phyloP scores from a whole-genome alignment of 1,284 basidiomycete genomes.

The Trichosporon coremiiforme region DNA sequence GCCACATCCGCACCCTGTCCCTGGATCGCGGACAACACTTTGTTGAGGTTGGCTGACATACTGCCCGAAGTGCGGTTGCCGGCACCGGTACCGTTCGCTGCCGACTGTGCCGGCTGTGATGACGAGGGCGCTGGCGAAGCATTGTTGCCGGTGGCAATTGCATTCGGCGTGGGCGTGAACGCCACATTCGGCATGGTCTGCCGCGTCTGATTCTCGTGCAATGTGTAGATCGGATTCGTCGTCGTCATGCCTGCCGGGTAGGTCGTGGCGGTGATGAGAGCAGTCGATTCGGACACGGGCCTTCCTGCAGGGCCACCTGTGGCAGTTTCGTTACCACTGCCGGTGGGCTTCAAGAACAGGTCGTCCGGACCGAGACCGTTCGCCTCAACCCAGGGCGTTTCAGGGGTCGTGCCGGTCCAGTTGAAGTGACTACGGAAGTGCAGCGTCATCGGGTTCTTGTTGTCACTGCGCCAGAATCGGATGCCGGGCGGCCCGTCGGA shows the following conservation, averaged over 20 bases:
- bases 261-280: neutral
- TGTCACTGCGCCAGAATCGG: conserved; percentile 45
- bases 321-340: neutral
- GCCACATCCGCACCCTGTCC: conserved; percentile 45
- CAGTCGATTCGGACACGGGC: neutral
- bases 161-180: neutral
- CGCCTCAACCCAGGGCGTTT: conserved; percentile 35
- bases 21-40: conserved; percentile 48
- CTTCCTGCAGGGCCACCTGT: neutral
- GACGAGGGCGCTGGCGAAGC: neutral
- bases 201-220: conserved; percentile 8
- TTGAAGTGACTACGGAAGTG: conserved; percentile 56
- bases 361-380: conserved; percentile 49
- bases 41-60: conserved; percentile 34
- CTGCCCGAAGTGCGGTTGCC: neutral
- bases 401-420: conserved; percentile 47
- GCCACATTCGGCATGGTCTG: neutral
- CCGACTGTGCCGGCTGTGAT: neutral
- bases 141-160: neutral
- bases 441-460: conserved; percentile 42
- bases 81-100: neutral
- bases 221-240: neutral
- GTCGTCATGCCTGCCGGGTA: conserved; percentile 3
- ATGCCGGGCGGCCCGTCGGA: conserved; percentile 19
- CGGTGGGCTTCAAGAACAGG: conserved; percentile 49